Base-by-base conservation (phyloP, 1,284 basidiomycete species). In the Leccinum variabile region DNA sequence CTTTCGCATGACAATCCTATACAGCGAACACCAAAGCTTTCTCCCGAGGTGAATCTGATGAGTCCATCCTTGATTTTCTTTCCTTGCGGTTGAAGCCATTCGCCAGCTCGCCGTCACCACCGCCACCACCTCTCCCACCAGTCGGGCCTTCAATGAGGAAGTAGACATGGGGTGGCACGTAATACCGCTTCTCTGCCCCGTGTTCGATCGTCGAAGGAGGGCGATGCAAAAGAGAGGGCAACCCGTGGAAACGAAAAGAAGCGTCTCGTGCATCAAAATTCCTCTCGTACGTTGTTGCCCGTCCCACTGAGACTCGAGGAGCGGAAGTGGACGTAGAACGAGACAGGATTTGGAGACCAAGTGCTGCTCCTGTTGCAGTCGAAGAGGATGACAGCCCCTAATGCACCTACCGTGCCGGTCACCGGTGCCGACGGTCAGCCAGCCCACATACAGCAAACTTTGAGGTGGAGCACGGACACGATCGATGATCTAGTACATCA, bases 31-130 rank as follows among this genome's bases (percentile, higher is more conserved):
- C 62, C 57, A 54, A 74, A 74, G 8, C 65, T 3, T 46, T 73
- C 53, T 64, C 68, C 25, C 63, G 65, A 10, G 64, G 67, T 25
- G 67, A 64, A 64, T 71, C 73, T 39, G 74, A 75, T 64, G n/a
- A n/a, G n/a, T 71, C 72, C 33, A 28, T 70, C 0, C 64, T 75
- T 28, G 72, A 74, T 60, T 74, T 77, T 53, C 73, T 76, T 60
- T 76, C 74, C 14, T 60, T 74, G 63, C 73, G 72, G 58, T n/a
- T n/a, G n/a, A 75, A 74, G 57, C 72, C 72, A 14, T 74, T 74
- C 2, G 72, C 72, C 16, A 76, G 75, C 28, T 71, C 63, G 0
- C 72, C 75, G 16, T n/a, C n/a, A n/a, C 75, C 75, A 4, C 71
- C 63, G 11, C 75, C 68, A 5, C 75, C 74, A 1, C 75, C 72